Conservation (phyloP, 2,329 filamentous ascomycete genomes). For the Penicillium glabrum region DNA sequence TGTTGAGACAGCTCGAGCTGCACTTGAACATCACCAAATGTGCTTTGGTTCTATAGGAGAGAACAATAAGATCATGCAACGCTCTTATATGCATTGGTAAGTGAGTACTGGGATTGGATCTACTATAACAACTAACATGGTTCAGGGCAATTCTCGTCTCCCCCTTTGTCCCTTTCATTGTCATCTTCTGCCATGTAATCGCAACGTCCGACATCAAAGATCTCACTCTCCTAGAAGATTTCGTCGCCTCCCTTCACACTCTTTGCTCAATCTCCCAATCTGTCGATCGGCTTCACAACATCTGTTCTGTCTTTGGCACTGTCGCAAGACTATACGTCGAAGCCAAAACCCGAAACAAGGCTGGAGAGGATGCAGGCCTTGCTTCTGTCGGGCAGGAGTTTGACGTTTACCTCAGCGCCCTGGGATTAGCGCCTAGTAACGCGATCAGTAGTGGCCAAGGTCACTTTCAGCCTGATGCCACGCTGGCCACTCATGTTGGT, state of each 20-base stretch:
- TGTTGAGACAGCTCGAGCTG: slow-evolving; percentile 36
- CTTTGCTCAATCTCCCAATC: slow-evolving; percentile 57
- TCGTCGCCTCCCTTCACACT: slow-evolving; percentile 56
- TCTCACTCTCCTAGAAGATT: slow-evolving; percentile 56
- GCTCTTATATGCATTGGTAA: slow-evolving; percentile 40
- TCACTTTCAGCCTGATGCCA: slow-evolving; percentile 8
- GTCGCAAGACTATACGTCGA: slow-evolving; percentile 64
- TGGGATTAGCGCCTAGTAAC: slow-evolving; percentile 56
- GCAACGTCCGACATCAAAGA: slow-evolving; percentile 56
- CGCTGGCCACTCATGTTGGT: slow-evolving; percentile 1
- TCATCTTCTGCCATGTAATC: slow-evolving; percentile 50
- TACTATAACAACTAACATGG: background rate
- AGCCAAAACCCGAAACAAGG: slow-evolving; percentile 57
- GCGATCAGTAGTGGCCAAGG: background rate
- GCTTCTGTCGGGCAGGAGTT: slow-evolving; percentile 59
- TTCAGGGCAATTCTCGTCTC: slow-evolving; percentile 42
- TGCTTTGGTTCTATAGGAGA: slow-evolving; percentile 29
- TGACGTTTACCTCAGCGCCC: slow-evolving; percentile 63
- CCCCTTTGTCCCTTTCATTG: slow-evolving; percentile 52
- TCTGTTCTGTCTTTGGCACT: slow-evolving; percentile 62
- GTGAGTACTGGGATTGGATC: background rate
- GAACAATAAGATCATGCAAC: slow-evolving; percentile 26
- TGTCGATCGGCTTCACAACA: slow-evolving; percentile 60
- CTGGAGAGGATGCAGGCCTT: slow-evolving; percentile 49
- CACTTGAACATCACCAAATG: slow-evolving; percentile 34